Conservation (phyloP, 2,329 filamentous ascomycete genomes). For the Cytospora leucostoma region DNA sequence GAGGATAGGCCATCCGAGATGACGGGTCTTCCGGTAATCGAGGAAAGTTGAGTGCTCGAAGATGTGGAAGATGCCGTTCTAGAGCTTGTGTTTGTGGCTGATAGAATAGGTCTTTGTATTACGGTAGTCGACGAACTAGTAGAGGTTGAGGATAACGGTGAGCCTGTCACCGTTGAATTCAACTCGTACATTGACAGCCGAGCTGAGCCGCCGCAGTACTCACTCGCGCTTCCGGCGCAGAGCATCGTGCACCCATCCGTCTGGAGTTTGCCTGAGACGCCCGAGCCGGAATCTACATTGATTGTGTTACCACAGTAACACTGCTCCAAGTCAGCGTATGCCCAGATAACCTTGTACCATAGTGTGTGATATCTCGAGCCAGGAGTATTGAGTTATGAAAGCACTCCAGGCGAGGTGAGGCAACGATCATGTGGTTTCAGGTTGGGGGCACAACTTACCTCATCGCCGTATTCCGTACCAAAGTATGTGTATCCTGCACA, state of each 20-base stretch:
- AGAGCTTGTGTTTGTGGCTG: not conserved
- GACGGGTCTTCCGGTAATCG: not conserved
- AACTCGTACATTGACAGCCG: conserved; percentile 4
- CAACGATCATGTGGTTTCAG: not conserved
- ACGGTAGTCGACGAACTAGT: conserved; percentile 1
- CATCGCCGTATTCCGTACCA: conserved; percentile 32
- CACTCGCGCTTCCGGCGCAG: conserved; percentile 5
- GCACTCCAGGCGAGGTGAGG: not conserved
- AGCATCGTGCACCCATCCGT: conserved; percentile 6
- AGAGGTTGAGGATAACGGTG: not conserved
- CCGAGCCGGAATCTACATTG: not conserved
- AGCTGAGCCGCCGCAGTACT: conserved; percentile 15
- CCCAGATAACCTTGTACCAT: not conserved
- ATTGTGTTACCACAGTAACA: conserved; percentile 19
- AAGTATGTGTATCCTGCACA: conserved; percentile 34
- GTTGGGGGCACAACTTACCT: conserved; percentile 25
- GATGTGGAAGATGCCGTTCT: not conserved
- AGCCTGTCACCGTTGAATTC: not conserved
- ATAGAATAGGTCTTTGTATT: not conserved
- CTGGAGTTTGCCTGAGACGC: conserved; percentile 6
- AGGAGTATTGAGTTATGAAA: not conserved
- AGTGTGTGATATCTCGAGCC: no score
- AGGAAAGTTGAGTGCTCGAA: conserved; percentile 3
- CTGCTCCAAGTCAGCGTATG: not conserved
- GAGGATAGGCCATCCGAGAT: not conserved